Conservation (phyloP, 2,329 filamentous ascomycete genomes). For the Nectriaceae sp. region DNA sequence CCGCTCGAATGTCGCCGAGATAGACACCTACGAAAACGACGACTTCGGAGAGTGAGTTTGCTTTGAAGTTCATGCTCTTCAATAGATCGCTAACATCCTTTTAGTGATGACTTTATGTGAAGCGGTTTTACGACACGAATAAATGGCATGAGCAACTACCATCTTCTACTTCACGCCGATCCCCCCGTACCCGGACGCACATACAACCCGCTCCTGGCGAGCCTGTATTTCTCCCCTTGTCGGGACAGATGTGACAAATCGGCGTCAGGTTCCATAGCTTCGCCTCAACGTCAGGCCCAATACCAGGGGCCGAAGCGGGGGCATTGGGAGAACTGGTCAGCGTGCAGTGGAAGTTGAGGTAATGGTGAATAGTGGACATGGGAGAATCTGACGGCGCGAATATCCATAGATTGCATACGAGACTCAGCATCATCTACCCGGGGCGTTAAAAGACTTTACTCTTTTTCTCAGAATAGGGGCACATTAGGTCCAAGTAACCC, state of each 20-base stretch:
- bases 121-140: conserved; percentile 23
- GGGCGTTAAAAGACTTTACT: conserved; percentile 11
- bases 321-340: background rate
- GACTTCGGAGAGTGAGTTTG: conserved; percentile 78
- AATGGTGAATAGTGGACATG: background rate
- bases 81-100: conserved; percentile 18
- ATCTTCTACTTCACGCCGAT: conserved; percentile 7
- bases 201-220: conserved; percentile 8
- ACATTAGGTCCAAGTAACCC: background rate
- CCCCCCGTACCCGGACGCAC: conserved; percentile 11
- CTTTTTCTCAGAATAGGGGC: background rate
- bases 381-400: background rate
- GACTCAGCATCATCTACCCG: conserved; percentile 9
- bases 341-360: background rate
- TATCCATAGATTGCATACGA: background rate
- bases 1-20: conserved; percentile 61
- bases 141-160: conserved; percentile 10
- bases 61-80: background rate
- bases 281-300: conserved; percentile 10
- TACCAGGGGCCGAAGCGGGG: conserved; percentile 5
- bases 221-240: conserved; percentile 2
- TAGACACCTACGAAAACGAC: conserved; percentile 77
- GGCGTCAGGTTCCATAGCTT: conserved; percentile 8
- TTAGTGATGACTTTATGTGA: conserved; percentile 75
- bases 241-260: conserved; percentile 3